Base-by-base conservation (phyloP, 2,329 filamentous ascomycete genomes). In the Fusarium bulbicola region DNA sequence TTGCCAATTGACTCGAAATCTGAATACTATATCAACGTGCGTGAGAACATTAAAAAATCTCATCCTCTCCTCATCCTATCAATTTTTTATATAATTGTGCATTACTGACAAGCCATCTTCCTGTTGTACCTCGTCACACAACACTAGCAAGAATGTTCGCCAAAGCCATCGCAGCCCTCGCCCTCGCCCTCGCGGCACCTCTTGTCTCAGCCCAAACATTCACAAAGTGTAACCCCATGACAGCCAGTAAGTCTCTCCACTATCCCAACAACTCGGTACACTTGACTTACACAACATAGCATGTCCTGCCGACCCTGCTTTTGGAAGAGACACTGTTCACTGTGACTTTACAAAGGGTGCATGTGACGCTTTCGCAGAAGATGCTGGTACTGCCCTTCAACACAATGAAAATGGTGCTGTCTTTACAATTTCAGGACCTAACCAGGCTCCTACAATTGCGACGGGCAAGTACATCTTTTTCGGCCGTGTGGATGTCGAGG, bases 401-500 rank as follows among this genome's bases (percentile, higher is more conserved):
- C 80, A 81, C 59, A 67, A 69, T 14, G 58, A 70, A 30, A 65
- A 76, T 10, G 82, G 82, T 14, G 81, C 80, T 43, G 70, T 76
- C 59, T 80, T 82, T 78, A 88, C 89, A 67, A 94, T 94, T 80
- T 87, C 85, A 0, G 81, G 88, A 12, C 82, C 85, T 36, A 83
- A 82, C 37, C 87, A 90, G 47, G 86, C 85, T 46, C 88, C 92
- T 21, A 90, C 89, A 18, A 93, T 94, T 80, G 87, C 86, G 76
- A 86, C 87, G 14, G 86, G 91, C 74, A 94, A 92, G 86, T 95
- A 95, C 84, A 93, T 96, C 80, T 95, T 96, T 92, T 96, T 95
- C 77, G 93, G 93, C 52, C 89, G 89, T 71, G 89, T 94, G 70
- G 91, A 93, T 49, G 88, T 92, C 52, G 87, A 87, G 21, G 85